phyloP scores from a whole-genome alignment of 768 basidiomycete species.

The Suillus tomentosus region DNA sequence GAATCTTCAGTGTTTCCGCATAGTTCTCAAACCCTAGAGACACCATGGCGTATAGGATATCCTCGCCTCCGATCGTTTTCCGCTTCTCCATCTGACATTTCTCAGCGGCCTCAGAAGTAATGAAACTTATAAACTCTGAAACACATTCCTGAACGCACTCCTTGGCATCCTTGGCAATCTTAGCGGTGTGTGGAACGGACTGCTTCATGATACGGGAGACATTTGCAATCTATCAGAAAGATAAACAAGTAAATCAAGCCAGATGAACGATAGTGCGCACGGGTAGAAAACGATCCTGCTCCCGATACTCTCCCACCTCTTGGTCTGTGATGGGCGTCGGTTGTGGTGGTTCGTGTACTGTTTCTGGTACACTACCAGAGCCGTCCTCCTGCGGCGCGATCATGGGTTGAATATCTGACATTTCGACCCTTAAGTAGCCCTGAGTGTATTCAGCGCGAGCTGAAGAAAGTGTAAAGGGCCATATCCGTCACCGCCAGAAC shows the following conservation, averaged over 20 bases:
- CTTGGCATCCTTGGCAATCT: constrained; percentile 98
- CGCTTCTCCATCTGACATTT: constrained; percentile 93
- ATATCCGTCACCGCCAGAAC: constrained; percentile 2
- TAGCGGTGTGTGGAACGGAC: constrained; percentile 85
- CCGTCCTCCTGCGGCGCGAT: constrained; percentile 48
- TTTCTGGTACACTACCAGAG: constrained; percentile 31
- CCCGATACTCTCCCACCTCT: constrained; percentile 91
- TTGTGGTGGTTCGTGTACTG: constrained; percentile 47
- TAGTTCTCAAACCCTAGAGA: constrained; percentile 95
- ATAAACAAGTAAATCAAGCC: background rate
- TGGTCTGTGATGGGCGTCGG: constrained; percentile 84
- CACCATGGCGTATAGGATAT: constrained; percentile 93
- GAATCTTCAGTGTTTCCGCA: constrained; percentile 88
- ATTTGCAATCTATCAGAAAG: constrained; percentile 78
- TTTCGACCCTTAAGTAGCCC: constrained; percentile 14
- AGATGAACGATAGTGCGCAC: constrained; percentile 45
- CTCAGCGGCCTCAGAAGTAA: constrained; percentile 95
- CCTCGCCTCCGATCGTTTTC: constrained; percentile 97
- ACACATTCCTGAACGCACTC: constrained; percentile 99
- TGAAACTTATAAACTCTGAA: constrained; percentile 97
- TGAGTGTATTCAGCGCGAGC: constrained; percentile 1
- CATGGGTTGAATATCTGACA: constrained; percentile 35
- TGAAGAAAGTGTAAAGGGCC: background rate
- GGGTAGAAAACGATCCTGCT: constrained; percentile 94
- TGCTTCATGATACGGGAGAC: constrained; percentile 98